Evolutionary conservation across 176 grass and related monocot species (phyloP).

Genomic region (Juncus effusus): DNA sequence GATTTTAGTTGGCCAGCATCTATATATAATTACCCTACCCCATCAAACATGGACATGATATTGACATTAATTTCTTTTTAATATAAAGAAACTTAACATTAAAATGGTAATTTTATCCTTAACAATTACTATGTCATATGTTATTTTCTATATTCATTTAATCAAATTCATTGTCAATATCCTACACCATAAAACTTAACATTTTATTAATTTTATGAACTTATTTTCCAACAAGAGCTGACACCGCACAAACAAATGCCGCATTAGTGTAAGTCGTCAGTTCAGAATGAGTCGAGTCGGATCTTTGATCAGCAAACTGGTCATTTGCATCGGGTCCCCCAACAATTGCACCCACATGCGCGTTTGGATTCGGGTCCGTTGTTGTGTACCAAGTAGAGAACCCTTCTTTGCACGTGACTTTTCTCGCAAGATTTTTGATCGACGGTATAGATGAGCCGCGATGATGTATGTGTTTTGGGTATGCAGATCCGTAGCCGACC

Average conservation of each 20-base stretch:
- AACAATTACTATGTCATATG: no score
- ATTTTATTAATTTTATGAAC: neutral
- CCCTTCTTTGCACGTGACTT: conserved; percentile 40
- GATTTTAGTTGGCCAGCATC: no score
- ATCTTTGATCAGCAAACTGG: conserved; percentile 41
- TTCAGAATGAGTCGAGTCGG: conserved; percentile 42
- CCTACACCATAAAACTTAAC: no score
- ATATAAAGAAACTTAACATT: no score
- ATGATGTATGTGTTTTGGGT: conserved; percentile 38
- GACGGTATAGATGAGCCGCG: conserved; percentile 43
- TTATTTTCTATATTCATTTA: no score
- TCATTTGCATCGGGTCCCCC: conserved; percentile 45
- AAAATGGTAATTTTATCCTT: no score
- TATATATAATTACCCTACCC: no score
- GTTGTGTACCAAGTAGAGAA: conserved; percentile 38
- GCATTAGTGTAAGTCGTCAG: conserved; percentile 54
- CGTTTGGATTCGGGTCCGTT: conserved; percentile 34
- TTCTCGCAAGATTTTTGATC: conserved; percentile 37
- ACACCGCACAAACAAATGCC: conserved; percentile 49
- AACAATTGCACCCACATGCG: conserved; percentile 39
- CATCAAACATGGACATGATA: no score
- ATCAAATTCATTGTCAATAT: no score
- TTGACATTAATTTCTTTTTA: no score
- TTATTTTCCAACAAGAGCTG: conserved; percentile 17
- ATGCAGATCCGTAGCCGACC: conserved; percentile 32